Evolutionary conservation across 192 early-diverging fungal species (phyloP).

Genomic region (Geranomyces michiganensis): DNA sequence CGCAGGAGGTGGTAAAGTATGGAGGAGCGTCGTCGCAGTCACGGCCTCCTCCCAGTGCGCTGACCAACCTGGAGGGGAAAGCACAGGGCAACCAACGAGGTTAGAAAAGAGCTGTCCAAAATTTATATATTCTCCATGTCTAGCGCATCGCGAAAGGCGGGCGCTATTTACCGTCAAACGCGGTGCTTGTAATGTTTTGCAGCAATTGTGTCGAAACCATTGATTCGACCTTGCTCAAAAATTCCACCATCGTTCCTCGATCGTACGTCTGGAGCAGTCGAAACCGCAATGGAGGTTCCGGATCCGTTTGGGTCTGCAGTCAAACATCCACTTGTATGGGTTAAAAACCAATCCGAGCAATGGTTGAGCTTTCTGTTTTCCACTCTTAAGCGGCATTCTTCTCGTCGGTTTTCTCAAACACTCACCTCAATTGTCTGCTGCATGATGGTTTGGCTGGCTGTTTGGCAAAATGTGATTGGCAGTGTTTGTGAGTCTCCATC

Average conservation of each 20-base stretch:
- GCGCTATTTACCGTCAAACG: constrained; percentile 43
- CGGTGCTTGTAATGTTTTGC: constrained; percentile 48
- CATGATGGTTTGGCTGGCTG: constrained; percentile 1
- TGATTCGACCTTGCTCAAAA: constrained; percentile 43
- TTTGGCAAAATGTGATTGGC: neutral
- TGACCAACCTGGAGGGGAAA: constrained; percentile 51
- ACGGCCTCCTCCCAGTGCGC: constrained; percentile 51
- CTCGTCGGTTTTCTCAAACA: neutral
- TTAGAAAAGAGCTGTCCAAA: constrained; percentile 3
- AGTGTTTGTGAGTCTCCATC: constrained; percentile 16
- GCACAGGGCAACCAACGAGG: too few species aligned
- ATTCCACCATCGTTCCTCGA: constrained; percentile 30
- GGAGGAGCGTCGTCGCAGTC: constrained; percentile 31
- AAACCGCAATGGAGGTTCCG: constrained; percentile 5
- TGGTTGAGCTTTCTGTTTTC: too few species aligned
- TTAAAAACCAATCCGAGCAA: neutral
- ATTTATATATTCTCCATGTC: too few species aligned
- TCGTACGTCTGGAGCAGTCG: constrained; percentile 33
- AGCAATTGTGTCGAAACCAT: constrained; percentile 45
- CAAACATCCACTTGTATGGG: neutral
- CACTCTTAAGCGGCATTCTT: neutral
- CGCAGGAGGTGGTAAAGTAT: constrained; percentile 33
- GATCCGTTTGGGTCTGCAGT: constrained; percentile 46
- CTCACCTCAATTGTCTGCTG: constrained; percentile 5
- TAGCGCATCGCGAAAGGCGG: neutral